A percentile compares a stretch with the other conserved stretches of the same genome.
Evolutionary conservation across 225 moss, liverwort and hornwort species (phyloP).

Genomic region (Asterella californica): DNA sequence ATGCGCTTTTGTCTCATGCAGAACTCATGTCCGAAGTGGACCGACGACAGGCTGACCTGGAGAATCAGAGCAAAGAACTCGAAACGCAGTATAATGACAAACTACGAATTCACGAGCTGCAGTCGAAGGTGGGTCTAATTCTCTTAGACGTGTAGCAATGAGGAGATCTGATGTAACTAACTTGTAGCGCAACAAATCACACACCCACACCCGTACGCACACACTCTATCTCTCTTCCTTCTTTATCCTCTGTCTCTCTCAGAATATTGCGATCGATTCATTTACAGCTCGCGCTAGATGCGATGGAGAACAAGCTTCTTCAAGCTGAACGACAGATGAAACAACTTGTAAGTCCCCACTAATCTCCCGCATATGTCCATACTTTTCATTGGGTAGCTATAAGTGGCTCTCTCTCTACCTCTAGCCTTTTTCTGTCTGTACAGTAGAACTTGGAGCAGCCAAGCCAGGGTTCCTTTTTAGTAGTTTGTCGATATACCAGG

Average conservation of each 20-base stretch:
- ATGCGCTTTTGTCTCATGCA: conserved; percentile 9
- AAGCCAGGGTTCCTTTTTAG: background rate
- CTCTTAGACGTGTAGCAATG: background rate
- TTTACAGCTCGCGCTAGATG: conserved; percentile 33
- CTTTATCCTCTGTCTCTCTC: background rate
- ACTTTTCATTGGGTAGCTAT: background rate
- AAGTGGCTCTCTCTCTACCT: background rate
- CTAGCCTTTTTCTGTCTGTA: too few relatives aligned
- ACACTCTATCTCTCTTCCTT: too few relatives aligned
- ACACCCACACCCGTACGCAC: background rate
- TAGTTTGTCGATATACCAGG: too few relatives aligned
- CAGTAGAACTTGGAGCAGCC: too few relatives aligned
- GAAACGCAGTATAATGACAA: conserved; percentile 30
- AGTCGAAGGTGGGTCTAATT: conserved; percentile 29
- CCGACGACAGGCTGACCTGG: conserved; percentile 26
- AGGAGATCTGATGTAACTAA: too few relatives aligned
- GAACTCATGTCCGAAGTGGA: conserved; percentile 36
- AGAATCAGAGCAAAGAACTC: conserved; percentile 25
- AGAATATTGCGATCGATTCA: background rate
- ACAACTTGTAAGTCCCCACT: conserved; percentile 24
- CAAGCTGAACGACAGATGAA: conserved; percentile 28
- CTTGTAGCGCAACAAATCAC: too few relatives aligned
- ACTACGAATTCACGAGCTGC: conserved; percentile 38
- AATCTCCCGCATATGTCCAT: background rate
- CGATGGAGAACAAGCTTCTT: conserved; percentile 32